phyloP scores from a whole-genome alignment of 805 yeast species.

The Myxozyma lipomycoides region DNA sequence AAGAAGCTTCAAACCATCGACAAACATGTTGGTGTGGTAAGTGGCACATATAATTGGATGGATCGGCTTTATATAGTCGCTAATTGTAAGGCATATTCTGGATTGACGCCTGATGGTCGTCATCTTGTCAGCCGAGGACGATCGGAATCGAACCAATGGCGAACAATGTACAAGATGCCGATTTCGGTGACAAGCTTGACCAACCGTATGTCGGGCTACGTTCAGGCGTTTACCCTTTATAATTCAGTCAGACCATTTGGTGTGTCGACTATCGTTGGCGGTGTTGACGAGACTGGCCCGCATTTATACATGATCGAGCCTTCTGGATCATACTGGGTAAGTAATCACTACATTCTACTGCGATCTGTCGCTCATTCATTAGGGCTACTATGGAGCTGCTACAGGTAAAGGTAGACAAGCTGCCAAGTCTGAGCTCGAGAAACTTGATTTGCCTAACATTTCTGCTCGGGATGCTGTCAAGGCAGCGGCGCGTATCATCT shows the following conservation, averaged over 20 bases:
- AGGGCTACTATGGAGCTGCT: conserved; percentile 92
- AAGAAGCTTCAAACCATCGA: conserved; percentile 90
- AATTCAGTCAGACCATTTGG: conserved; percentile 98
- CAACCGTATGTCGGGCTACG: conserved; percentile 83
- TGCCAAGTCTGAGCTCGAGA: conserved; percentile 96
- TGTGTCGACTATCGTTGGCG: conserved; percentile 86
- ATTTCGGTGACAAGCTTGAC: conserved; percentile 78
- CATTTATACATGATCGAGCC: conserved; percentile 97
- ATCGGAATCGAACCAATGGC: conserved; percentile 80
- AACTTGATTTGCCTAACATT: conserved; percentile 67
- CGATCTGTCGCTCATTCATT: background rate
- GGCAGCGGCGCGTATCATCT: conserved; percentile 89
- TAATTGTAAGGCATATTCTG: conserved; percentile 61
- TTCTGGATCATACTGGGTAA: conserved; percentile 83
- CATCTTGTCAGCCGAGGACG: conserved; percentile 88
- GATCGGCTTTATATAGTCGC: background rate
- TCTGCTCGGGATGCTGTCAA: conserved; percentile 79
- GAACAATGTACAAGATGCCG: conserved; percentile 67
- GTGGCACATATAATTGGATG: background rate
- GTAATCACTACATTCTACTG: background rate
- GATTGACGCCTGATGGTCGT: conserved; percentile 94
- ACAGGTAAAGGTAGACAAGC: conserved; percentile 97
- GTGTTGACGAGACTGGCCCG: conserved; percentile 83
- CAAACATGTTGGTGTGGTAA: conserved; percentile 81
- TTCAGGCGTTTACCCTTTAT: conserved; percentile 92